Conservation (phyloP, 208 protist species). For the Wallacemonas sp. region DNA sequence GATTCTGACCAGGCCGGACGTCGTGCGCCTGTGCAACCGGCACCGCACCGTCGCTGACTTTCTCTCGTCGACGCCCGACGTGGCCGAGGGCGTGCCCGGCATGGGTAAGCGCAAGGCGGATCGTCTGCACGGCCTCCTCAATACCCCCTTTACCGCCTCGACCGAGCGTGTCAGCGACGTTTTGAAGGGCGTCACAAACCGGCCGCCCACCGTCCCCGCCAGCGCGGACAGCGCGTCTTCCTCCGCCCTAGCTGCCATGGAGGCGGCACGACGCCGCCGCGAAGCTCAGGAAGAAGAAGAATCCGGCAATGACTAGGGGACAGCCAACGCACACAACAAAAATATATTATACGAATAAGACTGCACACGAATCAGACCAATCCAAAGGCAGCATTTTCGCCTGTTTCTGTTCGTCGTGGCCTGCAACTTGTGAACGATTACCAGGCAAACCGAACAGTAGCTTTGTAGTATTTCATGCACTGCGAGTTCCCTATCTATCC, state of each 20-base stretch:
- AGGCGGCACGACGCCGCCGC: conserved; percentile 6
- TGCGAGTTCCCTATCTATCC: too few relatives aligned
- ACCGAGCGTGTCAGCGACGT: conserved; percentile 42
- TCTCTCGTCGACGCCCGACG: conserved; percentile 36
- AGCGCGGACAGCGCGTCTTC: neutral
- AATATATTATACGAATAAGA: too few relatives aligned
- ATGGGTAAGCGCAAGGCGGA: conserved; percentile 55
- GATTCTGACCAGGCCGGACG: conserved; percentile 60
- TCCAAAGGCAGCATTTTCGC: too few relatives aligned
- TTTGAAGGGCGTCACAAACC: conserved; percentile 11
- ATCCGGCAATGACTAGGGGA: neutral
- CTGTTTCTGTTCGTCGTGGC: too few relatives aligned
- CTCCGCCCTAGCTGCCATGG: neutral
- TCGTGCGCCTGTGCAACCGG: conserved; percentile 61
- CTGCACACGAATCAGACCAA: too few relatives aligned
- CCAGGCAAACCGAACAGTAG: too few relatives aligned
- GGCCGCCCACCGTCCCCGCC: neutral
- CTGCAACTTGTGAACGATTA: too few relatives aligned
- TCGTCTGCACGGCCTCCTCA: conserved; percentile 56
- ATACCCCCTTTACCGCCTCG: conserved; percentile 53
- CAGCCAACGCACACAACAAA: too few relatives aligned
- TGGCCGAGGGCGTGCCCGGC: conserved; percentile 44
- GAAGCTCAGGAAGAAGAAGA: conserved; percentile 39
- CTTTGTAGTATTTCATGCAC: too few relatives aligned
- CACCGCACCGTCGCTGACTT: conserved; percentile 54